Evolutionary conservation across 352 stramenopile species (phyloP).

Genomic region (Globisporangium camurandrum): DNA sequence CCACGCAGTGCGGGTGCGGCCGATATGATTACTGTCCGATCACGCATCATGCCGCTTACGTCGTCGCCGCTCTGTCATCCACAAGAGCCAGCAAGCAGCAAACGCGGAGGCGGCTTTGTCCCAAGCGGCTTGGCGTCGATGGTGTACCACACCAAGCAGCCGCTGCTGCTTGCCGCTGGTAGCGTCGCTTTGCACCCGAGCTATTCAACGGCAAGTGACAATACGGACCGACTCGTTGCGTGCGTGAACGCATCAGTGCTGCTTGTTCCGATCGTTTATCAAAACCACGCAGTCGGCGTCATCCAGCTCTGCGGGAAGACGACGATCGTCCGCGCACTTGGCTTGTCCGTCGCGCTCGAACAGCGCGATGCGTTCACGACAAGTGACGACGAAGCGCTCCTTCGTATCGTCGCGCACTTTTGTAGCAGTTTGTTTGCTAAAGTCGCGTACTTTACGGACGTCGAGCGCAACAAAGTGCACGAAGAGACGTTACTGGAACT

Average conservation of each 20-base stretch:
- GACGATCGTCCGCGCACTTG: conserved; percentile 44
- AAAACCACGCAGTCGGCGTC: conserved; percentile 28
- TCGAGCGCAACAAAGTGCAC: conserved; percentile 78
- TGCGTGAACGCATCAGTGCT: conserved; percentile 54
- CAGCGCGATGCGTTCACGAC: conserved; percentile 51
- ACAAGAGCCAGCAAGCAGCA: not conserved
- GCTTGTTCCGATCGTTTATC: conserved; percentile 42
- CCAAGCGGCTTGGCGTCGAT: conserved; percentile 52
- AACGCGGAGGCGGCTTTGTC: not conserved
- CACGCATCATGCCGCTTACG: conserved; percentile 25
- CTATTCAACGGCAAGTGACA: conserved; percentile 44
- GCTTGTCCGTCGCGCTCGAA: conserved; percentile 53
- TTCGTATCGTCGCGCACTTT: conserved; percentile 51
- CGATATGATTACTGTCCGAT: conserved; percentile 33
- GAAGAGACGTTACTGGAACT: conserved; percentile 71
- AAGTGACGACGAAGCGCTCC: conserved; percentile 42
- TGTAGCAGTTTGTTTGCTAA: conserved; percentile 58
- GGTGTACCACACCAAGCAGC: conserved; percentile 59
- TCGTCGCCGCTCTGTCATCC: no score
- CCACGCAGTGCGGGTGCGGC: conserved; percentile 13
- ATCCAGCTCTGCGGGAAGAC: conserved; percentile 64
- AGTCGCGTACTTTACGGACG: conserved; percentile 68
- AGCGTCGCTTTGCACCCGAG: conserved; percentile 37
- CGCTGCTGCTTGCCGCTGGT: conserved; percentile 46
- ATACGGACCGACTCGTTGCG: conserved; percentile 48